phyloP scores from a whole-genome alignment of 2,329 filamentous ascomycete genomes.

The Cladosporium sp. region DNA sequence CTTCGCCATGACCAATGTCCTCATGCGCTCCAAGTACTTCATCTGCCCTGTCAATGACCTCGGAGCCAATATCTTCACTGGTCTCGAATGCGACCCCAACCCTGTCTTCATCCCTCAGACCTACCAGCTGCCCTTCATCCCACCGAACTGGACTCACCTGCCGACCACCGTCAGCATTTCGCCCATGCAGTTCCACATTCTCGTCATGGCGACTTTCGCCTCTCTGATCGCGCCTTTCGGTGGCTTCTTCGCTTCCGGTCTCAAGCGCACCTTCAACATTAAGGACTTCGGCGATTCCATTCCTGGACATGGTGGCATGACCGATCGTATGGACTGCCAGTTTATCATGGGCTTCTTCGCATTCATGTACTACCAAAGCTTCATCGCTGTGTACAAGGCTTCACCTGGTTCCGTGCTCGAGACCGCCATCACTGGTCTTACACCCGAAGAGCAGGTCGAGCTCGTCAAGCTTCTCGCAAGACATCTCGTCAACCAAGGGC shows the following conservation, averaged over 20 bases:
- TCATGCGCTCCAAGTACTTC: conserved; percentile 93
- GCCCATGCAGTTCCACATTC: conserved; percentile 90
- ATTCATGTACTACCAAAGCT: conserved; percentile 95
- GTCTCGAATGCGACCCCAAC: conserved; percentile 84
- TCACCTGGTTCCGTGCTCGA: conserved; percentile 85
- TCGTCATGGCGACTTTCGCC: conserved; percentile 86
- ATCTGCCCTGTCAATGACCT: conserved; percentile 97
- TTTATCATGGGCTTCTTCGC: conserved; percentile 99
- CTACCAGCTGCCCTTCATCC: conserved; percentile 60
- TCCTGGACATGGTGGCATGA: conserved; percentile 95
- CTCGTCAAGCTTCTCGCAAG: conserved; percentile 59
- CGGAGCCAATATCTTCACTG: conserved; percentile 86
- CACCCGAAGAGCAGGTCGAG: conserved; percentile 83
- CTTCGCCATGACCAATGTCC: conserved; percentile 72
- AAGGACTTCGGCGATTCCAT: conserved; percentile 99
- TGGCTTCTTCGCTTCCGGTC: conserved; percentile 94
- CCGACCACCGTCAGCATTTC: conserved; percentile 70
- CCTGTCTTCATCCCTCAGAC: conserved; percentile 79
- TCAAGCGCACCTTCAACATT: conserved; percentile 99
- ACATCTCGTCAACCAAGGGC: conserved; percentile 61
- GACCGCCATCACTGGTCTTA: conserved; percentile 83
- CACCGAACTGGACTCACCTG: conserved; percentile 63
- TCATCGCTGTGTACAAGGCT: conserved; percentile 84
- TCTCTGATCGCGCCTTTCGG: conserved; percentile 96
- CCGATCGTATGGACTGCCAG: conserved; percentile 98